phyloP scores from a whole-genome alignment of 495 filamentous ascomycete genomes.

The Alectoria sarmentosa region DNA sequence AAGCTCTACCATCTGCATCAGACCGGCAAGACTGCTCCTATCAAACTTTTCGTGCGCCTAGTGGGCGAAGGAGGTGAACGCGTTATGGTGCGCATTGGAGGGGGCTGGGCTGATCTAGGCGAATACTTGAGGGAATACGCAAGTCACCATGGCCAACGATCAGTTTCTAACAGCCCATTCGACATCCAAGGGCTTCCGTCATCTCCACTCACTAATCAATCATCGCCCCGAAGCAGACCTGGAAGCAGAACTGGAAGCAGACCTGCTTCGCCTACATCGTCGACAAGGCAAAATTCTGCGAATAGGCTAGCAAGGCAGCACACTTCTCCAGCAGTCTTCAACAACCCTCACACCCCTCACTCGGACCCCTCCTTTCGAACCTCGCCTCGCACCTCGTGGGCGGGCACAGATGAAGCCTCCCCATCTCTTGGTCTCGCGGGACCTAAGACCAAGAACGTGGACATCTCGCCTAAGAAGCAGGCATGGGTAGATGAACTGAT shows the following conservation, averaged over 20 bases:
- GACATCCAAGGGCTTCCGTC: slow-evolving; percentile 22
- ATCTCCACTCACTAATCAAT: slow-evolving; percentile 7
- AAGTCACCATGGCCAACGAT: slow-evolving; percentile 67
- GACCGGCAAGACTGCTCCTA: slow-evolving; percentile 70
- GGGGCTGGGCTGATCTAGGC: slow-evolving; percentile 91
- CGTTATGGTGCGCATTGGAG: slow-evolving; percentile 95
- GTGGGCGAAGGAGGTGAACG: slow-evolving; percentile 87
- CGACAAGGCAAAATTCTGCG: not conserved
- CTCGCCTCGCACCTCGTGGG: slow-evolving; percentile 15
- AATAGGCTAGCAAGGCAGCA: not conserved
- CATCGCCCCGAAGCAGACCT: slow-evolving; percentile 4
- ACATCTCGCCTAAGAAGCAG: slow-evolving; percentile 45
- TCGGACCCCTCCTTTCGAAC: slow-evolving; percentile 9
- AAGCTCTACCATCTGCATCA: slow-evolving; percentile 92
- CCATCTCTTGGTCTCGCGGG: slow-evolving; percentile 42
- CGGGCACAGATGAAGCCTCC: slow-evolving; percentile 11
- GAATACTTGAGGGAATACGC: slow-evolving; percentile 95
- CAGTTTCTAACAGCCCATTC: slow-evolving; percentile 24
- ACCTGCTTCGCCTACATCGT: slow-evolving; percentile 10
- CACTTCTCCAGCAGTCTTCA: slow-evolving; percentile 4
- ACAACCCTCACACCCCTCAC: slow-evolving; percentile 2
- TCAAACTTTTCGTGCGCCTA: slow-evolving; percentile 86
- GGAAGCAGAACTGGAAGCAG: slow-evolving; percentile 15
- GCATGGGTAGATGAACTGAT: slow-evolving; percentile 38
- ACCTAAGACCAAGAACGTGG: slow-evolving; percentile 38